Conservation (phyloP, 2,329 filamentous ascomycete species). For the Emergomyces pasteurianus region DNA sequence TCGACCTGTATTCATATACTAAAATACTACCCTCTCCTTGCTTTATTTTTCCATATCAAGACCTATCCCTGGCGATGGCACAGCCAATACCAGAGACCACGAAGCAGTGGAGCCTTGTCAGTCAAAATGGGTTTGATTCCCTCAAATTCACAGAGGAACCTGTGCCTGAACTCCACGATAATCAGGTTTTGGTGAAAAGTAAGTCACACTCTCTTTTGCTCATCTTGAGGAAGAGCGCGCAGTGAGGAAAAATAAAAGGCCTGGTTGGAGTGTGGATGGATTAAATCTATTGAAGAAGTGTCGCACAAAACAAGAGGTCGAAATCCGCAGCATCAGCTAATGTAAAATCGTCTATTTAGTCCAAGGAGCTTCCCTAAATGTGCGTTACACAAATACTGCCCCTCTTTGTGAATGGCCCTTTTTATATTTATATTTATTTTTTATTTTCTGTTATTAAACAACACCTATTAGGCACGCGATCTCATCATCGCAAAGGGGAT, state of each 20-base stretch:
- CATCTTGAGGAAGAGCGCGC: not conserved
- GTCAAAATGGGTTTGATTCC: not conserved
- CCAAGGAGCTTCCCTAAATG: slow-evolving; percentile 2
- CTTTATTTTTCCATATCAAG: not conserved
- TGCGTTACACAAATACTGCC: not conserved
- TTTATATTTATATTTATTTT: too few relatives aligned
- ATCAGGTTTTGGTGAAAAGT: slow-evolving; percentile 3
- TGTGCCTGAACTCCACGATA: slow-evolving; percentile 1
- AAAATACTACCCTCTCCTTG: not conserved
- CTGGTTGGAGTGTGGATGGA: too few relatives aligned
- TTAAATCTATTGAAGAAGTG: too few relatives aligned
- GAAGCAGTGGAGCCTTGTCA: slow-evolving; percentile 2
- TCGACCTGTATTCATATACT: not conserved
- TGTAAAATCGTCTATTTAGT: not conserved
- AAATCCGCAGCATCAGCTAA: not conserved
- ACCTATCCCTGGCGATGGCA: not conserved
- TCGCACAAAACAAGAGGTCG: too few relatives aligned
- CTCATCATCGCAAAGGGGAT: not conserved
- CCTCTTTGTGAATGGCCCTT: too few relatives aligned
- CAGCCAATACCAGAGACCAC: slow-evolving; percentile 1
- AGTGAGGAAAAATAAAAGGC: not conserved
- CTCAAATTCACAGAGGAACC: slow-evolving; percentile 2
- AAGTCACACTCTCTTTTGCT: not conserved
- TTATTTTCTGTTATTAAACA: too few relatives aligned
- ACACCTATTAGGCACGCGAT: not conserved